phyloP scores from a whole-genome alignment of 2,329 filamentous ascomycete species.

The Penicillium italicum region DNA sequence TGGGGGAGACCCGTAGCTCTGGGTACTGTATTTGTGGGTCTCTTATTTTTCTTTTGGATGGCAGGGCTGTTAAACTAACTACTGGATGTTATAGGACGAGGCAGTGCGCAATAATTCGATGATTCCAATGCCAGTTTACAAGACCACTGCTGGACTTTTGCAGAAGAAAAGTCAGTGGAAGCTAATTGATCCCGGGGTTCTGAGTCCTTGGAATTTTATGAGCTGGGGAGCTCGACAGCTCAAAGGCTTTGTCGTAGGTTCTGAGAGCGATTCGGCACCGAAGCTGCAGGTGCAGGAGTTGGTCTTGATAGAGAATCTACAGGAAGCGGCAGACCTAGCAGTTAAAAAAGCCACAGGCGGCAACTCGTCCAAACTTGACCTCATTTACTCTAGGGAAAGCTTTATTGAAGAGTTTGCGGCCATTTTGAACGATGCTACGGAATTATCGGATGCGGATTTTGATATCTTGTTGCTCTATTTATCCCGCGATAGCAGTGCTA shows the following conservation, averaged over 20 bases:
- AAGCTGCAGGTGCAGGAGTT: slow-evolving; percentile 42
- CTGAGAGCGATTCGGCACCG: slow-evolving; percentile 30
- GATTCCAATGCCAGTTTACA: slow-evolving; percentile 67
- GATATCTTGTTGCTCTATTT: slow-evolving; percentile 68
- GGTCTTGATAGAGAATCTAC: slow-evolving; percentile 53
- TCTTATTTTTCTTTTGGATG: not conserved
- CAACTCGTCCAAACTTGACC: slow-evolving; percentile 56
- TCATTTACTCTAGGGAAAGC: slow-evolving; percentile 63
- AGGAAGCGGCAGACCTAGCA: slow-evolving; percentile 56
- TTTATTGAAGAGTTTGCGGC: slow-evolving; percentile 60
- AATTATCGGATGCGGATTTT: slow-evolving; percentile 61
- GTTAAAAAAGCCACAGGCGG: slow-evolving; percentile 43
- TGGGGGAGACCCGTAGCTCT: slow-evolving; percentile 79
- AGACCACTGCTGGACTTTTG: slow-evolving; percentile 63
- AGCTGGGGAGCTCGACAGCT: slow-evolving; percentile 72
- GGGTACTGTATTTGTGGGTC: slow-evolving; percentile 64
- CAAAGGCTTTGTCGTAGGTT: slow-evolving; percentile 54
- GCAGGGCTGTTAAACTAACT: not conserved
- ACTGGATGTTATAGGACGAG: slow-evolving; percentile 51
- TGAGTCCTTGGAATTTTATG: slow-evolving; percentile 66
- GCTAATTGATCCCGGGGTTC: slow-evolving; percentile 36
- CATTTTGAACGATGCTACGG: slow-evolving; percentile 47
- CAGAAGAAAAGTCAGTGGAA: slow-evolving; percentile 66
- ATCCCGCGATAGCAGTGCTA: slow-evolving; percentile 59
- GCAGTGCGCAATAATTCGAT: slow-evolving; percentile 66